phyloP scores from a whole-genome alignment of 768 basidiomycete genomes.

The Dioszegia aurantiaca region DNA sequence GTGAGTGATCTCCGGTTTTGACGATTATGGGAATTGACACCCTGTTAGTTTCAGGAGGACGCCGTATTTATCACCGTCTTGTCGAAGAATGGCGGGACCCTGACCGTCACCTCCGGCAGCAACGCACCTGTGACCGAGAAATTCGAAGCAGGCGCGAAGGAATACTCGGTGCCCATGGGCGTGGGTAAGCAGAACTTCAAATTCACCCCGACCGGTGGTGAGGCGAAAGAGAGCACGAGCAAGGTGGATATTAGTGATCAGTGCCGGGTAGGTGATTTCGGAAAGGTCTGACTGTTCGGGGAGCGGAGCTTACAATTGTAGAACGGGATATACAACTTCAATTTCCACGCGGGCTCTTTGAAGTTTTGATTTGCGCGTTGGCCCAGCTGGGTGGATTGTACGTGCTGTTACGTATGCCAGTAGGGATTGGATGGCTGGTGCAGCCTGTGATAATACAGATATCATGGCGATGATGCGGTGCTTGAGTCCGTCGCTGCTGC shows the following conservation, averaged over 20 bases:
- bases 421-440: no score
- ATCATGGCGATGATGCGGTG: constrained; percentile 5
- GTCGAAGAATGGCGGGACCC: constrained; percentile 37
- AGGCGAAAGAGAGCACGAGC: constrained; percentile 10
- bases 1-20: constrained; percentile 5
- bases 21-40: background rate
- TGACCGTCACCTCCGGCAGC: constrained; percentile 46
- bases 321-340: constrained; percentile 51
- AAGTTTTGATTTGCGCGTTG: background rate
- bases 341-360: constrained; percentile 43
- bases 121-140: no score
- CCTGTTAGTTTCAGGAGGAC: constrained; percentile 36
- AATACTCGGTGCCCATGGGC: constrained; percentile 48
- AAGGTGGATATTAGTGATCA: constrained; percentile 28
- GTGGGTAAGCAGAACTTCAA: constrained; percentile 44
- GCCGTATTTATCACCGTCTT: constrained; percentile 49
- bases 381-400: no score
- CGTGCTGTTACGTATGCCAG: no score
- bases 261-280: constrained; percentile 49
- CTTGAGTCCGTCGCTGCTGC: background rate
- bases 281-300: background rate
- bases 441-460: no score
- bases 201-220: constrained; percentile 28
- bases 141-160: no score
- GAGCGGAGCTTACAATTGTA: constrained; percentile 4